A percentile compares a stretch with the other conserved stretches of the same genome.
These are phyloP conservation scores for Xerocomus nothofagi DNA, from an alignment of 1,284 basidiomycete genomes.

Conservation along the genomic window DNA sequence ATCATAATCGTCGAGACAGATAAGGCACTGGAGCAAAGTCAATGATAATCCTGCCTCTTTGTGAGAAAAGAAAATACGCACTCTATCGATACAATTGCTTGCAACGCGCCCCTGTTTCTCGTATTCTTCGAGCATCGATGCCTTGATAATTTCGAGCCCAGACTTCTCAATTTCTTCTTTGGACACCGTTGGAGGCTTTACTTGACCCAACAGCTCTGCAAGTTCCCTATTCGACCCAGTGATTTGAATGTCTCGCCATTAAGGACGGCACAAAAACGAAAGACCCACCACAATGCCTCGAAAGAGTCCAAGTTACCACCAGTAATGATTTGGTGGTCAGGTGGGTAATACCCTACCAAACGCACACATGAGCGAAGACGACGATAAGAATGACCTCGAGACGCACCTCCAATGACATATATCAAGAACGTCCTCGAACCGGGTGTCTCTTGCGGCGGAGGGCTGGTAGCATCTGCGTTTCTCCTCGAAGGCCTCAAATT, in stretches of 20 bases:
- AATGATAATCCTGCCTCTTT: not conserved
- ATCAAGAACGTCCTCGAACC: conserved; percentile 76
- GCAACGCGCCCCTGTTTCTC: conserved; percentile 63
- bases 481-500: conserved; percentile 50
- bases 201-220: conserved; percentile 74
- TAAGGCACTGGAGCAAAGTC: conserved; percentile 54
- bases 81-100: conserved; percentile 75
- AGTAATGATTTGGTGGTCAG: conserved; percentile 80
- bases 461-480: conserved; percentile 21
- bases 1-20: conserved; percentile 83
- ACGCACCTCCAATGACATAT: conserved; percentile 74
- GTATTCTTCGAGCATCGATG: conserved; percentile 50
- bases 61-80: conserved; percentile 39
- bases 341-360: conserved; percentile 76
- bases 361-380: conserved; percentile 8
- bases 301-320: conserved; percentile 76
- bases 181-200: conserved; percentile 76
- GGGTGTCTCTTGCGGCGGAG: conserved; percentile 34
- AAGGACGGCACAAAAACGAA: not conserved
- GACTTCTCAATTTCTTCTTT: conserved; percentile 81
- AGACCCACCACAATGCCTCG: conserved; percentile 67
- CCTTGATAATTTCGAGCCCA: conserved; percentile 71
- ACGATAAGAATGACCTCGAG: not conserved
- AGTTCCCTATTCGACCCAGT: conserved; percentile 53
- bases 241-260: conserved; percentile 1